phyloP scores from a whole-genome alignment of 2,329 filamentous ascomycete species.

The Didymella keratinophila region DNA sequence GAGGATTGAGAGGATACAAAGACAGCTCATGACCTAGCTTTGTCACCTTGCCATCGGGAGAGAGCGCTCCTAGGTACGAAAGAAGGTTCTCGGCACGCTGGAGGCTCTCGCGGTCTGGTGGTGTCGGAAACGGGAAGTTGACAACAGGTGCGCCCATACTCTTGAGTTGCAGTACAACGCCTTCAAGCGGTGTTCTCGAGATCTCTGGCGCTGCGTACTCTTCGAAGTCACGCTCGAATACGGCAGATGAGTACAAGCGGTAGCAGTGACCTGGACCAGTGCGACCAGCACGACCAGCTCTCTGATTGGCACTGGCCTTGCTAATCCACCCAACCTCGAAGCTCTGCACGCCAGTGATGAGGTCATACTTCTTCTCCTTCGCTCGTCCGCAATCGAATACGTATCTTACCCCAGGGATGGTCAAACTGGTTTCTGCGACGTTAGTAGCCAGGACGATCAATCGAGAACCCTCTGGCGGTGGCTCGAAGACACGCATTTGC shows the following conservation, averaged over 20 bases:
- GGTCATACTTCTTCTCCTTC: slow-evolving; percentile 90
- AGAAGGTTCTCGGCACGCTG: slow-evolving; percentile 86
- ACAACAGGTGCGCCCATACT: slow-evolving; percentile 90
- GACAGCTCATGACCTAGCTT: slow-evolving; percentile 82
- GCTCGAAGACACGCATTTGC: slow-evolving; percentile 88
- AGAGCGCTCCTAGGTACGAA: slow-evolving; percentile 83
- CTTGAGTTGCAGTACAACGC: slow-evolving; percentile 88
- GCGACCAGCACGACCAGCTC: slow-evolving; percentile 91
- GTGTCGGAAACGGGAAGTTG: slow-evolving; percentile 96
- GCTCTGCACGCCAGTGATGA: slow-evolving; percentile 89
- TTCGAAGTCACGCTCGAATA: slow-evolving; percentile 88
- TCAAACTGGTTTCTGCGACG: slow-evolving; percentile 95
- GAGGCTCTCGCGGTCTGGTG: slow-evolving; percentile 78
- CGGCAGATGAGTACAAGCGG: slow-evolving; percentile 89
- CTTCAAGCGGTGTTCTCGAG: slow-evolving; percentile 88
- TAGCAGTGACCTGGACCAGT: slow-evolving; percentile 97
- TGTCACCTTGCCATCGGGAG: slow-evolving; percentile 76
- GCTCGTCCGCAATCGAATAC: slow-evolving; percentile 94
- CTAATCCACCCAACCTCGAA: slow-evolving; percentile 97
- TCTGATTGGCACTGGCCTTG: slow-evolving; percentile 92
- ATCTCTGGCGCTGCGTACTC: slow-evolving; percentile 90
- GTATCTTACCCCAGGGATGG: slow-evolving; percentile 92
- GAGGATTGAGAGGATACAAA: slow-evolving; percentile 86
- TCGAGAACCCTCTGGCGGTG: slow-evolving; percentile 80
- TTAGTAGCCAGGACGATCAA: slow-evolving; percentile 93